Percentiles rank a stretch among this genome's conserved stretches.
phyloP scores from a whole-genome alignment of 345 rosid genomes.

The Ailanthus altissimus region DNA sequence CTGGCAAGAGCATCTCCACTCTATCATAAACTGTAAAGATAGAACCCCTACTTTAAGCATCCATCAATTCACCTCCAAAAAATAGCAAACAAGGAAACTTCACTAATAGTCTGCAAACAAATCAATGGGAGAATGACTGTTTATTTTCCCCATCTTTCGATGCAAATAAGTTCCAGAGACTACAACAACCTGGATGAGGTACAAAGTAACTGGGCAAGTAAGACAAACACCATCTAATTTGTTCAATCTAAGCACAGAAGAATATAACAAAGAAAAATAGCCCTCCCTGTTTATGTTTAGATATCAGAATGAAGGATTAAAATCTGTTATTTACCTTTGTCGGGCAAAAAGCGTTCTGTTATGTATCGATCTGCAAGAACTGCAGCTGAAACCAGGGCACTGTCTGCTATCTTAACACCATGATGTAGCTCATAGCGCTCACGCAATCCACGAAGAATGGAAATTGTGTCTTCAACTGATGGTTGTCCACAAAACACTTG shows the following conservation, averaged over 20 bases:
- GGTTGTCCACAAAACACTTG: conserved; percentile 95
- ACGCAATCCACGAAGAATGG: conserved; percentile 85
- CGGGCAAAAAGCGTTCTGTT: conserved; percentile 89
- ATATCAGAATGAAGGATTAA: neutral
- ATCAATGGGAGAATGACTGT: too few species aligned
- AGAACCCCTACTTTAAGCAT: neutral
- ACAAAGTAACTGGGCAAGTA: too few species aligned
- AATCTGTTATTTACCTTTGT: conserved; percentile 61
- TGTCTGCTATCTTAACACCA: conserved; percentile 87
- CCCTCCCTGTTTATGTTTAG: neutral
- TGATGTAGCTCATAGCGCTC: conserved; percentile 92
- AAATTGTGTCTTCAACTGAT: conserved; percentile 88
- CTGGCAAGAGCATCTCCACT: neutral
- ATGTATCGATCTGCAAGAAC: conserved; percentile 87
- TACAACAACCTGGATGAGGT: too few species aligned
- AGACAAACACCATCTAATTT: too few species aligned
- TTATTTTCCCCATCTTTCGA: too few species aligned
- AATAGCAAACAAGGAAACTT: neutral
- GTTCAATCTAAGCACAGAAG: too few species aligned
- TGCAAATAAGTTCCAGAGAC: too few species aligned
- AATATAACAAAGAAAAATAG: neutral
- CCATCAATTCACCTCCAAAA: too few species aligned
- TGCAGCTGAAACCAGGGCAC: conserved; percentile 91
- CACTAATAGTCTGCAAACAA: too few species aligned
- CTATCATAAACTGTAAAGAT: too few species aligned